phyloP scores from a whole-genome alignment of 306 rosid genomes.

The Vigna unguiculata region DNA sequence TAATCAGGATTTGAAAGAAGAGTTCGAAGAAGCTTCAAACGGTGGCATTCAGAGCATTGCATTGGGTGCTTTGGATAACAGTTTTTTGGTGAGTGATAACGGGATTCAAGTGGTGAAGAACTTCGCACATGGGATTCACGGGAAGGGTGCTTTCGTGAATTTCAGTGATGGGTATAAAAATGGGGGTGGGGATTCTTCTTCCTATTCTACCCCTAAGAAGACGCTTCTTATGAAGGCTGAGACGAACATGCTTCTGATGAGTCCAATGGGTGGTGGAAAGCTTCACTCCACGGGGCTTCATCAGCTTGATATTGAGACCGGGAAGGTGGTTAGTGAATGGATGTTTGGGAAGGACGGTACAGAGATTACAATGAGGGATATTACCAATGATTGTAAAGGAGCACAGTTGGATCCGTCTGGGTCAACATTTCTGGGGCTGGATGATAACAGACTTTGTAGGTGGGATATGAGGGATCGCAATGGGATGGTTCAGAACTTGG shows the following conservation, averaged over 20 bases:
- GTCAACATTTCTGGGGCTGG: conserved; percentile 91
- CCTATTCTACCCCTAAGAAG: conserved; percentile 72
- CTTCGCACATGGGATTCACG: conserved; percentile 84
- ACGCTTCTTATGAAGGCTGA: conserved; percentile 94
- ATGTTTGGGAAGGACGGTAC: conserved; percentile 89
- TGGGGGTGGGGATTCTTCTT: conserved; percentile 46
- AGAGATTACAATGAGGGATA: conserved; percentile 94
- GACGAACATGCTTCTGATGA: conserved; percentile 97
- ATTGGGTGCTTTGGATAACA: conserved; percentile 91
- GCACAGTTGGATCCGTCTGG: conserved; percentile 96
- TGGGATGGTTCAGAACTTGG: conserved; percentile 92
- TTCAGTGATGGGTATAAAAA: conserved; percentile 59
- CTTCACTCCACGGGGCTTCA: conserved; percentile 84
- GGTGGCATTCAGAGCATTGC: conserved; percentile 95
- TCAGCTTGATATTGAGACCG: conserved; percentile 93
- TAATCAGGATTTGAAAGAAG: conserved; percentile 75
- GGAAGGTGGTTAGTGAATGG: conserved; percentile 94
- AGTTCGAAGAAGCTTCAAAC: conserved; percentile 90
- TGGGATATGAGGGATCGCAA: conserved; percentile 99
- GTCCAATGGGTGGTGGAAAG: conserved; percentile 76
- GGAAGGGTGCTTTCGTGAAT: conserved; percentile 88
- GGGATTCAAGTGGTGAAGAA: conserved; percentile 98
- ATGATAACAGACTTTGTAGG: conserved; percentile 95
- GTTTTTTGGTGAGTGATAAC: conserved; percentile 83
- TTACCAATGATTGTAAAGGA: conserved; percentile 86